Evolutionary conservation across 306 rosid genomes (phyloP).

Genomic region (Lagenaria siceraria): DNA sequence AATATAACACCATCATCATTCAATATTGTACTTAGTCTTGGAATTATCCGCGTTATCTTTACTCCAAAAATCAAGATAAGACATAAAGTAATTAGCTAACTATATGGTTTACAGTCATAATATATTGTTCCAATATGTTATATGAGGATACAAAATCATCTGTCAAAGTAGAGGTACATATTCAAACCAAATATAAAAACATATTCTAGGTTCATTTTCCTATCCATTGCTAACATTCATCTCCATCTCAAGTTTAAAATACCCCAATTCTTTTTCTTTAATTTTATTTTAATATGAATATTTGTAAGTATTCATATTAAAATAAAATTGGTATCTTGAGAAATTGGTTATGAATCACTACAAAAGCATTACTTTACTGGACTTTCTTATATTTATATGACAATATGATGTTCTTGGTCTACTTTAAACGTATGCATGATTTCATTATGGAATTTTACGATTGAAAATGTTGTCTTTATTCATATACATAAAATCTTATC

Average conservation of each 20-base stretch:
- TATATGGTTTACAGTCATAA: background rate
- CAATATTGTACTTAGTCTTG: background rate
- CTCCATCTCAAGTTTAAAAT: background rate
- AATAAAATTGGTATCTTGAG: background rate
- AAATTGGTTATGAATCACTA: background rate
- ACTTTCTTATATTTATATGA: background rate
- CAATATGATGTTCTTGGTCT: background rate
- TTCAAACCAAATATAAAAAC: background rate
- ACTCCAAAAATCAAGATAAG: background rate
- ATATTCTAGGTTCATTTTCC: background rate
- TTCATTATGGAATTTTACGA: no score
- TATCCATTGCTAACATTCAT: background rate
- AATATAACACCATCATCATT: background rate
- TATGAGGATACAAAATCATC: background rate
- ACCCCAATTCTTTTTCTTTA: background rate
- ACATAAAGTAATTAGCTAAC: slow-evolving; percentile 1
- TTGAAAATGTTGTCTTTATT: no score
- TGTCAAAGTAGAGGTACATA: background rate
- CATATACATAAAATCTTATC: background rate
- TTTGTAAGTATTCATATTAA: no score
- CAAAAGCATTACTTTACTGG: background rate
- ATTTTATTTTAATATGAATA: background rate
- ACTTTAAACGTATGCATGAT: background rate
- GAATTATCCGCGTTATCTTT: background rate
- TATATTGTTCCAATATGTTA: background rate